A percentile compares a stretch with the other conserved stretches of the same genome.
Conservation (phyloP, 106 monocot genomes). For the Narthecium ossifragum region DNA sequence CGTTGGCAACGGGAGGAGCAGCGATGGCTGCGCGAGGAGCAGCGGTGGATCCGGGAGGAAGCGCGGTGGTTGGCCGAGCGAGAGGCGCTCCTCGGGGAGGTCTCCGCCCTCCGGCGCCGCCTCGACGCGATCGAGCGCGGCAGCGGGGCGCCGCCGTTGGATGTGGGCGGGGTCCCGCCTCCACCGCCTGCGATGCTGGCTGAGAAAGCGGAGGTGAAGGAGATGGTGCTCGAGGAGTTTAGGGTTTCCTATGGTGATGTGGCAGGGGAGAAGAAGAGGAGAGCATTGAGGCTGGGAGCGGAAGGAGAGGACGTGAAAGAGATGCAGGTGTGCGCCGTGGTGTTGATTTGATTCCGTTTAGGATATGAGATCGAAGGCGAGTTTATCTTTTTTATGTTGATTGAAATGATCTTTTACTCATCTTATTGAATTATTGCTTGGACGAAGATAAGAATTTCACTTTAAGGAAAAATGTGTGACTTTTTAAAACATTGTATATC, state of each 20-base stretch:
- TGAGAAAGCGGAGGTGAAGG: constrained; percentile 65
- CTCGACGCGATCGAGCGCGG: constrained; percentile 37
- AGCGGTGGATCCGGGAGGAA: constrained; percentile 87
- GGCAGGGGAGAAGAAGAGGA: constrained; percentile 19
- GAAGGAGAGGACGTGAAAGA: constrained; percentile 83
- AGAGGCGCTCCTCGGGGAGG: constrained; percentile 56
- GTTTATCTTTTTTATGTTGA: background rate
- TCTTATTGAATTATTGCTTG: too few relatives aligned
- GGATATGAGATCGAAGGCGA: constrained; percentile 4
- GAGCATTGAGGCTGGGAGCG: constrained; percentile 51
- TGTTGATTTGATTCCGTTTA: background rate
- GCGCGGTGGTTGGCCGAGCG: constrained; percentile 65
- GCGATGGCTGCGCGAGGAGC: constrained; percentile 87
- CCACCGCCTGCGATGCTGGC: constrained; percentile 16
- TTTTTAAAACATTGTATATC: too few relatives aligned
- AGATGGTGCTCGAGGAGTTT: constrained; percentile 46
- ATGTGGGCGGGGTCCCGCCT: background rate
- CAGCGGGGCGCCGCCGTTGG: background rate
- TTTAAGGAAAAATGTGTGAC: too few relatives aligned
- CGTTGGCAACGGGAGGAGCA: constrained; percentile 95
- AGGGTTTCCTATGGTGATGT: constrained; percentile 13
- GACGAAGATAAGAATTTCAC: too few relatives aligned
- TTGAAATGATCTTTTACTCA: too few relatives aligned
- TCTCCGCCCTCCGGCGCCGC: constrained; percentile 39
- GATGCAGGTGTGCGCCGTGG: constrained; percentile 65